These are phyloP conservation scores for Austroboletus niveus DNA, from an alignment of 1,284 basidiomycete genomes.

Conservation along the genomic window DNA sequence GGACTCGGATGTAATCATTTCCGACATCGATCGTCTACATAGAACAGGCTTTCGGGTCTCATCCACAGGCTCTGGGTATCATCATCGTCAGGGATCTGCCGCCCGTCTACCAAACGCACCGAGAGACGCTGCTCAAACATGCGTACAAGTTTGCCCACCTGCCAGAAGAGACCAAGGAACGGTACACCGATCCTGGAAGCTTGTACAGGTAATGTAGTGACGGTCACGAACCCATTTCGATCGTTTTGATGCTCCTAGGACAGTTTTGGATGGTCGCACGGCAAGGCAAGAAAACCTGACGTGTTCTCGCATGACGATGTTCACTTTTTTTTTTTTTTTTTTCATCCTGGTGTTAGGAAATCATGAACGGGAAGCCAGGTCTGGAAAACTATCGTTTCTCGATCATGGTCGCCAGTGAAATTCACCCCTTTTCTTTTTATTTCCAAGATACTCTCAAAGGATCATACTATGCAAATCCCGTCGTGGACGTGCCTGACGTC, in stretches of 20 bases:
- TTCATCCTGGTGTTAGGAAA: conserved; percentile 53
- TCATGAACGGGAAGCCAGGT: conserved; percentile 92
- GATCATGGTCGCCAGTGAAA: neutral
- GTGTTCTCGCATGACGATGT: neutral
- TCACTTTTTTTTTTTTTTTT: neutral
- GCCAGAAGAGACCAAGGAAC: conserved; percentile 61
- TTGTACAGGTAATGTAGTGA: conserved; percentile 59
- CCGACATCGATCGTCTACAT: conserved; percentile 11
- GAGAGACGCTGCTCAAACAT: conserved; percentile 70
- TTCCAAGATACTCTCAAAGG: conserved; percentile 78
- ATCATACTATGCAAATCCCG: conserved; percentile 89
- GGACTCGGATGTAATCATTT: neutral
- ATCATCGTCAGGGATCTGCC: conserved; percentile 83
- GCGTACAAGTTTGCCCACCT: conserved; percentile 75
- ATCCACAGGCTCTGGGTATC: conserved; percentile 73
- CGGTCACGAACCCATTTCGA: neutral
- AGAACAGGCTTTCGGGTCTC: conserved; percentile 81
- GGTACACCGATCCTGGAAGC: conserved; percentile 65
- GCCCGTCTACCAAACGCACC: conserved; percentile 52
- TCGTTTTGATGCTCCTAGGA: neutral
- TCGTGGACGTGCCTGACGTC: conserved; percentile 63
- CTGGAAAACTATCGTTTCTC: conserved; percentile 1
- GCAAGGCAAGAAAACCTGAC: conserved; percentile 57
- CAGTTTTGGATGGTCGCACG: conserved; percentile 93
- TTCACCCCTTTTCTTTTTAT: conserved; percentile 3